These are phyloP conservation scores for Zanthoxylum bungeanum DNA, from an alignment of 345 rosid species.

Conservation along the genomic window DNA sequence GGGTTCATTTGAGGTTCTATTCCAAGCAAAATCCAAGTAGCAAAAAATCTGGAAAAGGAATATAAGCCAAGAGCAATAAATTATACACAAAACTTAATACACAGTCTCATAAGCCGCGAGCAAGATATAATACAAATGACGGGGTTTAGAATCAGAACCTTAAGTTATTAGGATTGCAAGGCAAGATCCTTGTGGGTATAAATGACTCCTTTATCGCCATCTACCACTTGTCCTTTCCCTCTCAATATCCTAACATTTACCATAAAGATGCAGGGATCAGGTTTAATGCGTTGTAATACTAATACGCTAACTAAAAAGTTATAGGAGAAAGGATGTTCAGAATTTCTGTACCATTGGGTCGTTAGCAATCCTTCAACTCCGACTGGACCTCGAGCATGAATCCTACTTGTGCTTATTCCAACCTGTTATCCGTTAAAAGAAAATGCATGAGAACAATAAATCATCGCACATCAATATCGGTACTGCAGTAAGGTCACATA, in stretches of 20 bases:
- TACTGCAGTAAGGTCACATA: slow-evolving; percentile 22
- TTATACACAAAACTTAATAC: neutral
- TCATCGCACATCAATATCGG: neutral
- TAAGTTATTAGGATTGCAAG: neutral
- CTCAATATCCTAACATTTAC: slow-evolving; percentile 42
- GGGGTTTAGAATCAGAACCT: neutral
- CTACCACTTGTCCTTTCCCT: slow-evolving; percentile 62
- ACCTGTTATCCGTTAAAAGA: slow-evolving; percentile 46
- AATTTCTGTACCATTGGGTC: slow-evolving; percentile 70
- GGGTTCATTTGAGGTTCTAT: neutral
- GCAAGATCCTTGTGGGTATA: slow-evolving; percentile 30
- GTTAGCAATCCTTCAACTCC: slow-evolving; percentile 97
- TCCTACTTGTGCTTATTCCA: slow-evolving; percentile 97
- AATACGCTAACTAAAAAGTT: neutral
- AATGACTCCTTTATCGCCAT: slow-evolving; percentile 44
- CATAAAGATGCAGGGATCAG: neutral
- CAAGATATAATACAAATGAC: neutral
- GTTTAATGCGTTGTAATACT: neutral
- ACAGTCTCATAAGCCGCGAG: neutral
- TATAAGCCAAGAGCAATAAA: neutral
- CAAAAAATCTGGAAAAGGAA: neutral
- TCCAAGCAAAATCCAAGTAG: neutral
- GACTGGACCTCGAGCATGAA: slow-evolving; percentile 99
- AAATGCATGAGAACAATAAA: neutral
- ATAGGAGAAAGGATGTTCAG: neutral